Conservation (phyloP, 805 yeast genomes). For the Candida koratica region DNA sequence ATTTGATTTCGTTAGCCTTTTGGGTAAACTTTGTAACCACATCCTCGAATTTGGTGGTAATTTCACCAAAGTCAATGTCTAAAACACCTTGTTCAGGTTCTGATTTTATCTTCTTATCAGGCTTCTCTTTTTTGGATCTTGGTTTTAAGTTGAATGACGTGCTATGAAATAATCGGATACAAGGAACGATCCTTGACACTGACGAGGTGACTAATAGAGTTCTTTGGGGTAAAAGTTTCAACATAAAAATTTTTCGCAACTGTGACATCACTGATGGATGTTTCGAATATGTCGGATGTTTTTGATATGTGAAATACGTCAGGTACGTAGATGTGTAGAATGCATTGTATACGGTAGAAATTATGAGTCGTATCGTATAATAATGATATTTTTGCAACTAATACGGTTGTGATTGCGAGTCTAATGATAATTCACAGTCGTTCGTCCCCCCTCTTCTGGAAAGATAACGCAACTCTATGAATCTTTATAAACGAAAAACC, state of each 20-base stretch:
- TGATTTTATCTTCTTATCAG: constrained; percentile 1
- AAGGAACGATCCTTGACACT: no score
- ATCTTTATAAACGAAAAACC: no score
- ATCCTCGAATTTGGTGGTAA: constrained; percentile 42
- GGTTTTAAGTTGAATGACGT: not conserved
- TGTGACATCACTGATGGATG: not conserved
- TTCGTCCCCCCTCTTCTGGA: no score
- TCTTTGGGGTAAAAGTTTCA: constrained; percentile 2
- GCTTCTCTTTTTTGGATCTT: not conserved
- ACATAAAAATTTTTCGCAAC: constrained; percentile 7
- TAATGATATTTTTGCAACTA: no score
- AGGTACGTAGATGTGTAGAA: no score
- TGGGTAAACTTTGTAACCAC: constrained; percentile 52
- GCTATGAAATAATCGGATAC: not conserved
- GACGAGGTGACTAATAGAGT: no score
- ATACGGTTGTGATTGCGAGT: no score
- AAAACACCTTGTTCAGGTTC: constrained; percentile 1
- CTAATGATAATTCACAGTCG: no score
- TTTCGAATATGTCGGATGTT: not conserved
- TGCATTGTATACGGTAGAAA: no score
- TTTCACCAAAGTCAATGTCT: constrained; percentile 24
- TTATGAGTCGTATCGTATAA: no score
- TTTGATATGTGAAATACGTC: no score
- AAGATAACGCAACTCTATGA: no score
- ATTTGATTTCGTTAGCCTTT: constrained; percentile 56